Base-by-base conservation (phyloP, 2,329 filamentous ascomycete genomes). In the Botryosphaeria dothidea region DNA sequence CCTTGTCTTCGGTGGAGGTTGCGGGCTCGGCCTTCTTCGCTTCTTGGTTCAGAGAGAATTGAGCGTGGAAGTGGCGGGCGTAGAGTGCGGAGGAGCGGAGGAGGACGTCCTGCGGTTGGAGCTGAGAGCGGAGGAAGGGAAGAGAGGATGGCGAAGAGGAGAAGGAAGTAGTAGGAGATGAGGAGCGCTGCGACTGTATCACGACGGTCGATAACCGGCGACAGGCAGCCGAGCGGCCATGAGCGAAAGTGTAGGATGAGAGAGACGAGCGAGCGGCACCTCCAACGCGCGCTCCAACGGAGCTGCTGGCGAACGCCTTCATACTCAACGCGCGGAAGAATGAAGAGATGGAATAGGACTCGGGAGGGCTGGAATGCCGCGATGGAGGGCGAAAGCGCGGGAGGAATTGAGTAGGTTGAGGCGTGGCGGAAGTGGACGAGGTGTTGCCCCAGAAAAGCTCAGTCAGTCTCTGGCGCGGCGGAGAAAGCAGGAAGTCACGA, bases 161-260 rank as follows among this genome's bases (percentile, higher is more conserved):
- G 67, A 64, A 15, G 67, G 68, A 48, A 27, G 65, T 63, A 4
- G 66, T 52, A 65, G 64, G 71, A 68, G 73, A 68, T 61, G 73
- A 73, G 34, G 69, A 70, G 31, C 66, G 64, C 38, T 69, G 70
- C 58, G 71, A 67, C 8, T 67, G 49, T 45, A 67, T 31, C 23
- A 73, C 67, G 29, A 69, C 65, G 54, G 72, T 75, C 23, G 73
- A 77, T 82, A 82, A 77, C 76, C 81, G 78, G 69, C 82, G 77
- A 73, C 83, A 82, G 63, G 81, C 77, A 58, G 80, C 78, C 36
- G 82, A 80, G 70, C 81, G 76, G 71, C 80, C 80, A 70, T 80
- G 79, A 66, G 77, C 75, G 69, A 73, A 73, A 65, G 75, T 70
- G 54, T 77, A 69, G 51, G 75, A 69, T 65, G 78, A 71, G 38